Base-by-base conservation (phyloP, 129 eudicot genomes). In the Pittosporum tobira region DNA sequence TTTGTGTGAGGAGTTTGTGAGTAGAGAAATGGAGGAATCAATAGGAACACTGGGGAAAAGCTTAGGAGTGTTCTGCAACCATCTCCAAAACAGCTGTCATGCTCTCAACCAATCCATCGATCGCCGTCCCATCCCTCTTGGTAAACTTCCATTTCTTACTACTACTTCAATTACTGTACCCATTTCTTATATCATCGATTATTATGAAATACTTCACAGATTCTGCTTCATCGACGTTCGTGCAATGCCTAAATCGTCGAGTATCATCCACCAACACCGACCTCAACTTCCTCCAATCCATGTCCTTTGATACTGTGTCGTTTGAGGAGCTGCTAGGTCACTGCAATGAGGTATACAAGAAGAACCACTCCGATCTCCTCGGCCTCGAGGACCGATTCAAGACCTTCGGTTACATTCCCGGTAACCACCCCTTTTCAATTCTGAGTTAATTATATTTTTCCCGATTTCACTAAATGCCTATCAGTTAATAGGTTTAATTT, bases 261-360 rank as follows among this genome's bases (percentile, higher is more conserved):
- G 94, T 83, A 13, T 72, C 82, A 6, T 59, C 87, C 51, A 75
- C 83, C 48, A 77, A 77, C 43, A 62, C 67, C 31, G 94, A 90
- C 55, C 83, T 90, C 61, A 83, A 80, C 65, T 69, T 82, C 68
- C 87, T 90, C 11, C 95, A 90, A 45, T 82, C 97, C 13, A 90
- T 90, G 97, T 52, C 95, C 0, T 75, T 71, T 1, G 89, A 78
- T 11, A 83, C 97, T 11, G 97, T 90, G 65, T 90, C 97, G 25
- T 90, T 90, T 40, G 95, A 90, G 79, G 97, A 90, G 83, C 75
- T 90, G 44, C 60, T 90, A 10, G 97, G 97, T 57, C 95, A 90
- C 75, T 85, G 95, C 67, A 77, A 71, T 30, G 82, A 90, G 74
- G 68, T 90, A 31, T 75, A 51, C 58, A 80, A 83, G 69, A 78